phyloP scores from a whole-genome alignment of 2,329 filamentous ascomycete species.

The Apiospora sp. region DNA sequence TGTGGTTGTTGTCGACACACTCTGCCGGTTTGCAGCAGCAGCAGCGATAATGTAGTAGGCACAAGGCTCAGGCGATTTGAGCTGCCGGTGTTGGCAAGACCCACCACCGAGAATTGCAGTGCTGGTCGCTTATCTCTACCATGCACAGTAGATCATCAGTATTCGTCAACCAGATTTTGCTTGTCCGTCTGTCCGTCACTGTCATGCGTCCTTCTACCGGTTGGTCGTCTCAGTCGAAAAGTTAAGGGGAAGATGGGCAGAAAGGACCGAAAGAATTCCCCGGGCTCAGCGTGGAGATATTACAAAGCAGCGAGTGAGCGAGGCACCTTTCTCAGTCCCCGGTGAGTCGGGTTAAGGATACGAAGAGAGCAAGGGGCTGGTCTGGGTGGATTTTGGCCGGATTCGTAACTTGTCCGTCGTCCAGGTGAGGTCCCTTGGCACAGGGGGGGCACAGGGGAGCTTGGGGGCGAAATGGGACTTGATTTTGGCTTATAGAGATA shows the following conservation, averaged over 20 bases:
- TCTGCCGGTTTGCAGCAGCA: neutral
- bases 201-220: neutral
- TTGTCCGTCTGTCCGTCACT: neutral
- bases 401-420: conserved; percentile 18
- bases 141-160: conserved; percentile 20
- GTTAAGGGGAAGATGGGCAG: neutral
- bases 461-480: neutral
- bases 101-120: conserved; percentile 16
- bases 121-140: conserved; percentile 16
- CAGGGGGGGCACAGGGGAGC: neutral
- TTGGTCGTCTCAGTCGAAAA: conserved; percentile 1
- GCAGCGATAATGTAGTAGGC: neutral
- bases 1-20: conserved; percentile 11
- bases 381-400: conserved; percentile 18
- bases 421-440: conserved; percentile 8
- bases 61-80: neutral
- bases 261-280: conserved; percentile 7
- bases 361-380: conserved; percentile 19
- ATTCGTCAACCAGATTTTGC: conserved; percentile 5
- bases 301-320: neutral
- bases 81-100: conserved; percentile 10
- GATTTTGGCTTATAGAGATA: neutral
- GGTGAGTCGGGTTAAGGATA: conserved; percentile 2
- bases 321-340: neutral
- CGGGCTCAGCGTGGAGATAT: conserved; percentile 7